These are phyloP conservation scores for Cystobasidium slooffiae DNA, from an alignment of 1,284 basidiomycete genomes.

Conservation along the genomic window DNA sequence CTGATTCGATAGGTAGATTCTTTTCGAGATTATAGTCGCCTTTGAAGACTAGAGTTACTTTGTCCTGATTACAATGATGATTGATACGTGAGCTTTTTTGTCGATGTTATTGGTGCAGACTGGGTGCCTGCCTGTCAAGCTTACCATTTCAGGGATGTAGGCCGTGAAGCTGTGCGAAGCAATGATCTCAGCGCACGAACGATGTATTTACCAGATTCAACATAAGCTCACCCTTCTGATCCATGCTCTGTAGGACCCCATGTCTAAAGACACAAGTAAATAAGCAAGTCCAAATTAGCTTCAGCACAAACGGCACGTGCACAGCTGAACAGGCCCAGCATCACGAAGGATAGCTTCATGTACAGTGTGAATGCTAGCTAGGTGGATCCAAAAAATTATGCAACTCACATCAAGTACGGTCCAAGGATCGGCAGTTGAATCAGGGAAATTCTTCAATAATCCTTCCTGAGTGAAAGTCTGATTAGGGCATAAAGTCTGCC, in stretches of 20 bases:
- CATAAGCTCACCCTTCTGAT: conserved; percentile 21
- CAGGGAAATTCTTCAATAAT: conserved; percentile 4
- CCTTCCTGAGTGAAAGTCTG: conserved; percentile 22
- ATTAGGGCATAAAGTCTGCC: conserved; percentile 15
- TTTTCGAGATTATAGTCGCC: conserved; percentile 43
- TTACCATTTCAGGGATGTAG: conserved; percentile 42
- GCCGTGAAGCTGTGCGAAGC: conserved; percentile 29
- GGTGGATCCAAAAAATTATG: too few species aligned
- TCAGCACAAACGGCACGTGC: not conserved
- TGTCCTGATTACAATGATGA: conserved; percentile 3
- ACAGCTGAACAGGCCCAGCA: not conserved
- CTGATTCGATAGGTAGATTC: conserved; percentile 27
- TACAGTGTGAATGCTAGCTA: too few species aligned
- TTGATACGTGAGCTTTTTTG: not conserved
- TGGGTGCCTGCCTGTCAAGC: not conserved
- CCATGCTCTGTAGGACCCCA: conserved; percentile 33
- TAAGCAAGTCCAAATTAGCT: not conserved
- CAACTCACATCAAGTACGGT: conserved; percentile 26
- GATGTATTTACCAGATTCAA: not conserved
- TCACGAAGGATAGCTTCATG: too few species aligned
- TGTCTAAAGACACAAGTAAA: not conserved
- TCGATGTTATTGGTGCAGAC: not conserved
- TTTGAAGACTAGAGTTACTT: conserved; percentile 43
- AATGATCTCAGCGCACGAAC: not conserved
- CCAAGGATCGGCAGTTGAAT: conserved; percentile 17